phyloP scores from a whole-genome alignment of 2,329 filamentous ascomycete genomes.

The Scedosporium aurantiacum region DNA sequence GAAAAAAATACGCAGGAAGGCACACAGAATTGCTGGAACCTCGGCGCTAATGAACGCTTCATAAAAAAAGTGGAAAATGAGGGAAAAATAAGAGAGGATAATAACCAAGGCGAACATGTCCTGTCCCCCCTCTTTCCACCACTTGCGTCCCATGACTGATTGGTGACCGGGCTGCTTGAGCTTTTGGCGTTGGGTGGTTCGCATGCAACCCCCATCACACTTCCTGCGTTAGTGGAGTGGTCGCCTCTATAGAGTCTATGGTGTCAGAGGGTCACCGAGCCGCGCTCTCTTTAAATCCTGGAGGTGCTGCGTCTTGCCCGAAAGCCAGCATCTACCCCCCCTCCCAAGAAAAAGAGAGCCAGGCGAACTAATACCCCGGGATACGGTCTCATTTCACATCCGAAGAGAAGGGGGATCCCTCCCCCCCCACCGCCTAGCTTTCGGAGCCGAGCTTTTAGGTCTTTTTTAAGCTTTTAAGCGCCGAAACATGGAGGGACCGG shows the following conservation, averaged over 20 bases:
- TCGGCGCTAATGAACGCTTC: background rate
- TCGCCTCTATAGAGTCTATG: background rate
- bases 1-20: background rate
- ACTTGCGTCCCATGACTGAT: slow-evolving; percentile 1
- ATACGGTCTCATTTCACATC: background rate
- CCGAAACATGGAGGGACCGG: slow-evolving; percentile 2
- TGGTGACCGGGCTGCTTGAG: slow-evolving; percentile 1
- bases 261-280: background rate
- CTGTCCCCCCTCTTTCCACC: background rate
- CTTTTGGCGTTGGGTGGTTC: slow-evolving; percentile 4
- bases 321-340: background rate
- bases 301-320: background rate
- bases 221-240: slow-evolving; percentile 4
- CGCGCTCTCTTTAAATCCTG: background rate
- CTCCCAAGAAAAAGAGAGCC: background rate
- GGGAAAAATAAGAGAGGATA: background rate
- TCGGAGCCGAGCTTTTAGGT: slow-evolving; percentile 1
- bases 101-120: background rate
- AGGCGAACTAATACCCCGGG: background rate
- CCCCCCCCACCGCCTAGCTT: background rate
- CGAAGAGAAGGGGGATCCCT: background rate
- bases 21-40: background rate
- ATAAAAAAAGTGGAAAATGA: background rate
- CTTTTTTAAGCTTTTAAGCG: background rate
- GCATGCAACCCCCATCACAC: slow-evolving; percentile 4